A percentile compares a stretch with the other conserved stretches of the same genome.
These are phyloP conservation scores for Paramyrothecium sp. DNA, from an alignment of 2,329 filamentous ascomycete species.

Conservation along the genomic window DNA sequence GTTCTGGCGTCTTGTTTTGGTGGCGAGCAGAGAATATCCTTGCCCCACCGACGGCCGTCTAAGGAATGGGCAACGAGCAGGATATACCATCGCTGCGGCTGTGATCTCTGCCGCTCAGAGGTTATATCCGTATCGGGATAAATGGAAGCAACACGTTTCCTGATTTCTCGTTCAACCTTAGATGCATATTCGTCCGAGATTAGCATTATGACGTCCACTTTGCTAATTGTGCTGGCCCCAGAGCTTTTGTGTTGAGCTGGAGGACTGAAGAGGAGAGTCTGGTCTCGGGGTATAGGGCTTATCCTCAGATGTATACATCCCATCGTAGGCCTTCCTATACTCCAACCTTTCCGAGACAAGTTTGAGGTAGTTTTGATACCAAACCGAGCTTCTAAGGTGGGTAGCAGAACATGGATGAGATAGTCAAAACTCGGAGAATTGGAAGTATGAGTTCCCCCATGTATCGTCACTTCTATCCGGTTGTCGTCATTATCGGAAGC, in stretches of 20 bases:
- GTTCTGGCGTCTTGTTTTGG: slow-evolving; percentile 36
- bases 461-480: slow-evolving; percentile 48
- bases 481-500: slow-evolving; percentile 41
- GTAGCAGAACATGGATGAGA: slow-evolving; percentile 59
- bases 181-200: slow-evolving; percentile 30
- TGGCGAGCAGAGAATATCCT: slow-evolving; percentile 40
- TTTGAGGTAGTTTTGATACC: slow-evolving; percentile 43
- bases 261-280: slow-evolving; percentile 33
- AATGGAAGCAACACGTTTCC: slow-evolving; percentile 8
- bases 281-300: slow-evolving; percentile 27
- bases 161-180: too few relatives aligned
- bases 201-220: slow-evolving; percentile 51
- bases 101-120: slow-evolving; percentile 27
- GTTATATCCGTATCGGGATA: slow-evolving; percentile 43
- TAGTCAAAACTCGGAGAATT: slow-evolving; percentile 62
- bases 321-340: slow-evolving; percentile 34
- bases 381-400: slow-evolving; percentile 50
- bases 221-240: slow-evolving; percentile 25
- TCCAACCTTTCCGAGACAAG: slow-evolving; percentile 51
- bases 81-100: slow-evolving; percentile 56
- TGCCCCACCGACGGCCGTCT: slow-evolving; percentile 43
- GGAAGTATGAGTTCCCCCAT: slow-evolving; percentile 58
- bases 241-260: slow-evolving; percentile 3
- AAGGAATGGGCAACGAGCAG: slow-evolving; percentile 54
- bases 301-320: slow-evolving; percentile 45